These are phyloP conservation scores for Scutellaria barbata DNA, from an alignment of 257 asterid species.

Conservation along the genomic window DNA sequence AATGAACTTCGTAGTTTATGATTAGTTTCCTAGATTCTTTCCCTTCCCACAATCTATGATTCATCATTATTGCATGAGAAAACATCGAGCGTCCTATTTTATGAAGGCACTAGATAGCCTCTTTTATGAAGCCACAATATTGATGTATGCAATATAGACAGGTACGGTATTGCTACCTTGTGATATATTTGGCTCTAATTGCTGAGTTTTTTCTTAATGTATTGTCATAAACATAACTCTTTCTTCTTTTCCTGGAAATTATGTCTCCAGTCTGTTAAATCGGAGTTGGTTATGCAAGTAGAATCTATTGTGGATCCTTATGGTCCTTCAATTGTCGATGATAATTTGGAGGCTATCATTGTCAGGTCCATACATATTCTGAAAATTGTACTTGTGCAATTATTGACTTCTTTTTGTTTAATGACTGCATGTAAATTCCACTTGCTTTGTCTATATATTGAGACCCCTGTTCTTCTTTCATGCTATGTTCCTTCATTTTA, in stretches of 20 bases:
- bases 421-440: background rate
- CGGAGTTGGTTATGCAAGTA: conserved; percentile 73
- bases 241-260: conserved; percentile 26
- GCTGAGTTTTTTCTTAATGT: background rate
- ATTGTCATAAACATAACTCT: conserved; percentile 34
- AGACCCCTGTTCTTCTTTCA: background rate
- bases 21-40: conserved; percentile 10
- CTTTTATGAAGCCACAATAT: too few species aligned
- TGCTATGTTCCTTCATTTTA: background rate
- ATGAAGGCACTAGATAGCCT: background rate
- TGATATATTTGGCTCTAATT: conserved; percentile 3
- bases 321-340: conserved; percentile 83
- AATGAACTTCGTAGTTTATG: conserved; percentile 9
- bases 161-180: background rate
- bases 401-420: background rate
- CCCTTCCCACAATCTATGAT: background rate
- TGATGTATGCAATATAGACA: conserved; percentile 2
- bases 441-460: background rate
- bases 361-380: conserved; percentile 61
- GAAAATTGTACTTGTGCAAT: conserved; percentile 10
- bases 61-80: conserved; percentile 28
- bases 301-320: conserved; percentile 86
- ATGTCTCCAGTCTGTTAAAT: conserved; percentile 67
- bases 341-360: conserved; percentile 84
- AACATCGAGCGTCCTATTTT: background rate